Percentiles rank a stretch among this genome's conserved stretches.
Evolutionary conservation across 495 filamentous ascomycete genomes (phyloP).

Genomic region (Neurospora sp.): DNA sequence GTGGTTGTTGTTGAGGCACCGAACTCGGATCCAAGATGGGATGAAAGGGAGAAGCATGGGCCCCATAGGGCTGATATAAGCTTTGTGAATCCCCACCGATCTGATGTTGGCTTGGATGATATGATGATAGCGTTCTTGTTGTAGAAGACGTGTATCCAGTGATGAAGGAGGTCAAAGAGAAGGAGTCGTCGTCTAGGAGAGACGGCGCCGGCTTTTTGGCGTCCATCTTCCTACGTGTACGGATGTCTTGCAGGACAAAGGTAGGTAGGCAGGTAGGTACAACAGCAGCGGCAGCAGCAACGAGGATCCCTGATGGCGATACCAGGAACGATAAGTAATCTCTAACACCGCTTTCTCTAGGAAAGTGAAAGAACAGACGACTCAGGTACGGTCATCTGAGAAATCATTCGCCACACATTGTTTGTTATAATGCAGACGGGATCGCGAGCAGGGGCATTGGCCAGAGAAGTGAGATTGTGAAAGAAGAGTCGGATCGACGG

Average conservation of each 20-base stretch:
- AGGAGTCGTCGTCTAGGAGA: conserved; percentile 22
- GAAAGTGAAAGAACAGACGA: conserved; percentile 8
- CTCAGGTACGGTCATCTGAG: conserved; percentile 5
- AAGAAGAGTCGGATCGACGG: not conserved
- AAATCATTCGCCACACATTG: conserved; percentile 25
- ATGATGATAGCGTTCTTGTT: not conserved
- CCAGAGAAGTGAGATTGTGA: not conserved
- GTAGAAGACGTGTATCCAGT: not conserved
- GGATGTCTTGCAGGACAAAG: not conserved
- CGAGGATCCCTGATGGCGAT: not conserved
- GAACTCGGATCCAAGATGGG: not conserved
- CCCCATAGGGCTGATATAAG: not conserved
- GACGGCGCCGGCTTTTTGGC: conserved; percentile 20
- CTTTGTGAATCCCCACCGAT: not conserved
- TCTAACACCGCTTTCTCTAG: not conserved
- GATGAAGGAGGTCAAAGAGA: not conserved
- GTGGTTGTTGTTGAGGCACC: not conserved
- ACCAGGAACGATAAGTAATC: not conserved
- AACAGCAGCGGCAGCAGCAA: not conserved
- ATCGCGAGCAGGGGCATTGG: not conserved
- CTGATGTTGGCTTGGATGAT: not conserved
- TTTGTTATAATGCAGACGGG: conserved; percentile 18
- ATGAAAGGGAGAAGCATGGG: conserved; percentile 2
- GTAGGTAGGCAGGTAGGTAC: not conserved
- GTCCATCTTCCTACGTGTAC: conserved; percentile 13